Evolutionary conservation across 202 grass and related monocot genomes (phyloP).

Genomic region (Saccharum hybrid): DNA sequence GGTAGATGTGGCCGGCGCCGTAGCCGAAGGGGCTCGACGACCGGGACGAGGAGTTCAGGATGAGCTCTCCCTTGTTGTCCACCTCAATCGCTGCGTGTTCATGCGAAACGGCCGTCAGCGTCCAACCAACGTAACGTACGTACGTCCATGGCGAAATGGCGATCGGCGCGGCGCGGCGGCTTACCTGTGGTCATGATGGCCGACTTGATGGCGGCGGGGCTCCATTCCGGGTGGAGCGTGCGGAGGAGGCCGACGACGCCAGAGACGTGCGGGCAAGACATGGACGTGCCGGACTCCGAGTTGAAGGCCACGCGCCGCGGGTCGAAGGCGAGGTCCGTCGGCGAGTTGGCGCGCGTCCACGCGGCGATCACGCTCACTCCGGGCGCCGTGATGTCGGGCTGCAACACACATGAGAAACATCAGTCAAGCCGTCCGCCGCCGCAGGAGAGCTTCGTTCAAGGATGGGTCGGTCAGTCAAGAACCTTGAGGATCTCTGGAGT

Average conservation of each 20-base stretch:
- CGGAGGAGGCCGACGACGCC: constrained; percentile 64
- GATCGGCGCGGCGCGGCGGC: too few relatives aligned
- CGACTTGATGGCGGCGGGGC: constrained; percentile 59
- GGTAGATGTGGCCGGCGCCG: constrained; percentile 70
- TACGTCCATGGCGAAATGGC: too few relatives aligned
- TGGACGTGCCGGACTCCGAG: constrained; percentile 73
- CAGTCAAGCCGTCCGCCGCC: not conserved
- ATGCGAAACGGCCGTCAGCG: too few relatives aligned
- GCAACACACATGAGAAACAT: not conserved
- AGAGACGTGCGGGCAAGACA: constrained; percentile 86
- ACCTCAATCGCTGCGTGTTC: constrained; percentile 42
- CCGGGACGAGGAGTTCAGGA: constrained; percentile 55
- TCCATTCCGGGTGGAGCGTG: constrained; percentile 61
- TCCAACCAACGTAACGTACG: too few relatives aligned
- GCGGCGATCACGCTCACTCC: constrained; percentile 70
- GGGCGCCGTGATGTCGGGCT: constrained; percentile 72
- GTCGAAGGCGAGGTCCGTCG: constrained; percentile 55
- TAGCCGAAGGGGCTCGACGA: constrained; percentile 59
- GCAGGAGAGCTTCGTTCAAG: too few relatives aligned
- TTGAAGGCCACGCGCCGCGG: constrained; percentile 57
- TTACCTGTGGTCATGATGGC: constrained; percentile 65
- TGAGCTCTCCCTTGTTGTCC: constrained; percentile 53
- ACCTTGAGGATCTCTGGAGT: constrained; percentile 65
- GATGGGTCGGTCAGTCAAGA: not conserved
- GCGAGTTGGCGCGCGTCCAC: constrained; percentile 48